These are phyloP conservation scores for Cercospora sp. DNA, from an alignment of 2,329 filamentous ascomycete species.

Conservation along the genomic window DNA sequence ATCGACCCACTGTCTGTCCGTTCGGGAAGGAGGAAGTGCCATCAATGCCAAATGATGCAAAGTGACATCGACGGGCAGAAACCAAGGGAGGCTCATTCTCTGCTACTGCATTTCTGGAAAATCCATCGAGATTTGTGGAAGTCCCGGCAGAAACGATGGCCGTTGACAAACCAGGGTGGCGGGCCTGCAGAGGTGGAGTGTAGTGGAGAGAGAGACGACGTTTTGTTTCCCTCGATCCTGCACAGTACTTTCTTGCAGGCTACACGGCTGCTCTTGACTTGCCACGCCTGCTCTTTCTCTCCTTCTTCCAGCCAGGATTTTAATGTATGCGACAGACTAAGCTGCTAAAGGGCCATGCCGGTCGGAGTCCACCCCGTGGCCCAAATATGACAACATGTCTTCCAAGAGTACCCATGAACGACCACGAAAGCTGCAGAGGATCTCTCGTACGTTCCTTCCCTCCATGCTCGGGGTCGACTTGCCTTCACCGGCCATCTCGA, in stretches of 20 bases:
- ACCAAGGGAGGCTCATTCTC: background rate
- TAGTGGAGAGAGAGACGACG: background rate
- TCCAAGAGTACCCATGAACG: constrained; percentile 28
- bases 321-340: constrained; percentile 4
- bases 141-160: background rate
- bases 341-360: constrained; percentile 9
- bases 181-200: background rate
- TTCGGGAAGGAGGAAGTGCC: background rate
- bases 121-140: background rate
- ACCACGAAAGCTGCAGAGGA: constrained; percentile 41
- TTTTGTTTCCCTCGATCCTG: background rate
- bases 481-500: background rate
- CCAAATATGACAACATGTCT: constrained; percentile 8
- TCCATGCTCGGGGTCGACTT: background rate
- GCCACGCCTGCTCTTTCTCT: background rate
- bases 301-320: background rate
- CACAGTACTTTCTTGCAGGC: background rate
- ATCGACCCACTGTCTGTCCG: background rate
- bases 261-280: constrained; percentile 5
- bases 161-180: background rate
- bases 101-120: constrained; percentile 1
- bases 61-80: constrained; percentile 3
- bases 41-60: constrained; percentile 3
- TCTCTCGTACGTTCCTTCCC: constrained; percentile 27
- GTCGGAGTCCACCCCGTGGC: constrained; percentile 3